Evolutionary conservation across 495 filamentous ascomycete genomes (phyloP).

Genomic region (Cercophora newfieldiana): DNA sequence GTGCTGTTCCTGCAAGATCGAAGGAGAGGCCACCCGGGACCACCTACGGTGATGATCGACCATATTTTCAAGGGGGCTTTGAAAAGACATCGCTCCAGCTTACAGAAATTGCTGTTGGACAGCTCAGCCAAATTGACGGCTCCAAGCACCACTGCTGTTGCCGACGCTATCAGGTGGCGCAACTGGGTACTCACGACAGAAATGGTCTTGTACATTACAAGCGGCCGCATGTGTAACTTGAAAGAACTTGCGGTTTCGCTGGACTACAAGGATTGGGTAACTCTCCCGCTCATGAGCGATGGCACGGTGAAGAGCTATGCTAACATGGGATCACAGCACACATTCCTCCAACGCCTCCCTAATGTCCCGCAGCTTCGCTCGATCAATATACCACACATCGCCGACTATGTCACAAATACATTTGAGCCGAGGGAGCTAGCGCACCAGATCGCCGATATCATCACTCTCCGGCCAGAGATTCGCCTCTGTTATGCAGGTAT

Average conservation of each 20-base stretch:
- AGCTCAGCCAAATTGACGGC: conserved; percentile 54
- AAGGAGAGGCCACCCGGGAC: conserved; percentile 51
- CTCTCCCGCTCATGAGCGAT: conserved; percentile 24
- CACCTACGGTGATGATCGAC: conserved; percentile 62
- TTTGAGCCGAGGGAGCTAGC: conserved; percentile 73
- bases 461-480: conserved; percentile 82
- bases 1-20: conserved; percentile 82
- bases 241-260: conserved; percentile 76
- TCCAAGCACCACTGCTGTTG: conserved; percentile 16
- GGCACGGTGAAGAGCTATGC: background rate
- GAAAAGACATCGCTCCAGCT: conserved; percentile 67
- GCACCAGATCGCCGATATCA: conserved; percentile 78
- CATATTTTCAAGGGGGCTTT: conserved; percentile 74
- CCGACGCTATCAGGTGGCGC: conserved; percentile 53
- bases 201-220: conserved; percentile 74
- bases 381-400: conserved; percentile 75
- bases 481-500: conserved; percentile 84
- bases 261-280: conserved; percentile 85
- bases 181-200: conserved; percentile 80
- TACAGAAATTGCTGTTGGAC: conserved; percentile 79
- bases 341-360: conserved; percentile 80
- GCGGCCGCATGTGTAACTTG: conserved; percentile 76
- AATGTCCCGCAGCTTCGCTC: conserved; percentile 72
- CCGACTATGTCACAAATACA: conserved; percentile 57
- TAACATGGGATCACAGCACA: conserved; percentile 62